Conservation (phyloP, 345 rosid genomes). For the Adansonia digitata region DNA sequence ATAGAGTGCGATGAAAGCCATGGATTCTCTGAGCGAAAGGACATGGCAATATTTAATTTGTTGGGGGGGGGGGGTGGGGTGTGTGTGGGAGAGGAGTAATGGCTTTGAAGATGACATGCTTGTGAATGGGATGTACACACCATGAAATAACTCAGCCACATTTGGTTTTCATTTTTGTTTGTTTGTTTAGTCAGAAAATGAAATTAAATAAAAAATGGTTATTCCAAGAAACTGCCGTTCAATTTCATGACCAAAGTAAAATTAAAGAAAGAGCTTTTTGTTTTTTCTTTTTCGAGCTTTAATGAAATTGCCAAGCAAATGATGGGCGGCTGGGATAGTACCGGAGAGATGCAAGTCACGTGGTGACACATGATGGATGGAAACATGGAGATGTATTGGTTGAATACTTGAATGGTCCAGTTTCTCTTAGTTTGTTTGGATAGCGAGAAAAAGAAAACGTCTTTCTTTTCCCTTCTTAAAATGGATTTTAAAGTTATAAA, state of each 20-base stretch:
- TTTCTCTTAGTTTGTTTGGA: too few relatives aligned
- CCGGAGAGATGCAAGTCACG: too few relatives aligned
- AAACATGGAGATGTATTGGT: too few relatives aligned
- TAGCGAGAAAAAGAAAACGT: too few relatives aligned
- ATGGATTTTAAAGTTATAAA: too few relatives aligned
- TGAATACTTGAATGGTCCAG: too few relatives aligned
- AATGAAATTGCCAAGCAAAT: too few relatives aligned
- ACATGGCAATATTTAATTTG: slow-evolving; percentile 20
- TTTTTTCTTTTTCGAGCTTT: not conserved
- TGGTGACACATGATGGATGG: too few relatives aligned
- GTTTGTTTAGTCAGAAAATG: slow-evolving; percentile 14
- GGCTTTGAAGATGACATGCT: slow-evolving; percentile 32
- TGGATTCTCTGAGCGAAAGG: slow-evolving; percentile 29
- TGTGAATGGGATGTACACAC: slow-evolving; percentile 22
- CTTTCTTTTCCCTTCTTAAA: too few relatives aligned
- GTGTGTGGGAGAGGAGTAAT: too few relatives aligned
- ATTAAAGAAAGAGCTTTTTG: not conserved
- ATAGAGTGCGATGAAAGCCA: slow-evolving; percentile 22
- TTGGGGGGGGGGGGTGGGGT: slow-evolving; percentile 34
- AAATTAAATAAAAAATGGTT: not conserved
- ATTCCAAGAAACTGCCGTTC: not conserved
- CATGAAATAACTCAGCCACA: slow-evolving; percentile 7
- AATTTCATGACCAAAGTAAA: not conserved
- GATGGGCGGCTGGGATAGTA: too few relatives aligned
- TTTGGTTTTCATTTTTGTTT: not conserved